Conservation (phyloP, 1,284 basidiomycete species). For the Tremellales sp. region DNA sequence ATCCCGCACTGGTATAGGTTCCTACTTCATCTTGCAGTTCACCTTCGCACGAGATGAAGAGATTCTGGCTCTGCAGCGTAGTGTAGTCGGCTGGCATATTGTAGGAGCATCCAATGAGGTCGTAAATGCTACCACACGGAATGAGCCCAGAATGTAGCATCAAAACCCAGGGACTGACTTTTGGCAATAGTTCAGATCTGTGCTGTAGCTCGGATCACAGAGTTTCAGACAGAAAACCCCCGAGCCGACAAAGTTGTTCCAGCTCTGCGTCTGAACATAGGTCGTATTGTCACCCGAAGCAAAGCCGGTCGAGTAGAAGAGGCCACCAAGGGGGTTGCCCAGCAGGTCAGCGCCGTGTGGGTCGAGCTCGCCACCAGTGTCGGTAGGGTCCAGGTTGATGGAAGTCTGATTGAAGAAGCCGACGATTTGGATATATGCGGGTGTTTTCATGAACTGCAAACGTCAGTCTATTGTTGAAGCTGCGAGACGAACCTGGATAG, state of each 20-base stretch:
- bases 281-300: slow-evolving; percentile 16
- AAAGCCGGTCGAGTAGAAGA: slow-evolving; percentile 20
- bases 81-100: slow-evolving; percentile 63
- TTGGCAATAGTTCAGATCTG: slow-evolving; percentile 55
- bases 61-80: too few species aligned
- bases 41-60: slow-evolving; percentile 60
- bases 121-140: slow-evolving; percentile 54
- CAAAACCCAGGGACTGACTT: slow-evolving; percentile 35
- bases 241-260: slow-evolving; percentile 59
- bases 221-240: slow-evolving; percentile 55
- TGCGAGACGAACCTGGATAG: not conserved
- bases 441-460: slow-evolving; percentile 43
- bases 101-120: slow-evolving; percentile 65
- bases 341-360: slow-evolving; percentile 49
- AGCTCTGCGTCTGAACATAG: slow-evolving; percentile 21
- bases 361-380: slow-evolving; percentile 51
- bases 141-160: too few species aligned
- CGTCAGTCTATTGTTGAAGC: not conserved
- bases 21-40: slow-evolving; percentile 62
- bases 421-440: slow-evolving; percentile 51
- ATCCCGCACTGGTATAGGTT: slow-evolving; percentile 51
- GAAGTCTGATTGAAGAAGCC: slow-evolving; percentile 50
- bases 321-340: slow-evolving; percentile 55
- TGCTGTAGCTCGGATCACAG: slow-evolving; percentile 59
- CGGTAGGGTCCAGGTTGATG: slow-evolving; percentile 42